Evolutionary conservation across 805 yeast species (phyloP), one percentile per base, ranked within the genome.

Genomic region (Monosporozyma unispora): DNA sequence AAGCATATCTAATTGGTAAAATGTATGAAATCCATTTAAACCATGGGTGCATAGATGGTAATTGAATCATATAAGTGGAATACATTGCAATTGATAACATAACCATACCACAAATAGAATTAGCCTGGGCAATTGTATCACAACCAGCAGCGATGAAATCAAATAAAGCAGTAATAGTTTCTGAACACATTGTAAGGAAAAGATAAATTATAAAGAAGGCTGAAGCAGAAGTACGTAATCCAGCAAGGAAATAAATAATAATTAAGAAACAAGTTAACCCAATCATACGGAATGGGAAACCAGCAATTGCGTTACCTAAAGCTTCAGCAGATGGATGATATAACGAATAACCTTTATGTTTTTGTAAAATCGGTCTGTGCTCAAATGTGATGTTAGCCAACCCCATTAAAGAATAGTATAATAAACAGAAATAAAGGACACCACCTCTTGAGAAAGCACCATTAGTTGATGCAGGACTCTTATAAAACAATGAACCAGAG

Each of bases 301-400:
- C 82, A 2, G 87, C 74, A 2, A 82, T 50, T 37, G 81, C 70
- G 5, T 79, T 71, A 0, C 87, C 82, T 1, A 86, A 56, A 1
- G 88, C 84, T 60, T 85, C 91, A 4, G 87, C 81, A n/a, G 89
- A 75, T 2, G 90, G 90, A 50, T 81, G 80, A 62, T 83, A 87
- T 51, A 85, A 73, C 0, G 87, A 80, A 58, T 82, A 86, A 48
- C 76, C 75, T 59, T 81, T 80, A 61, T 87, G 95, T 58, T 86
- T 85, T 58, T 77, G 77, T 21, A 83, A 75, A 54, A 87, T 79
- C 45, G 80, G 76, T 55, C 84, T 74, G 31, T 77, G 73, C 18
- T 69, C 75, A 56, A 79, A 72, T 59, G 76, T 63, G 27, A 76
- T 67, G 52, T 74, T 77, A 4, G 80, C 77, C 28, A 77, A 54